Evolutionary conservation across 192 early-diverging fungal genomes (phyloP).

Genomic region (Backusella tuberculispora): DNA sequence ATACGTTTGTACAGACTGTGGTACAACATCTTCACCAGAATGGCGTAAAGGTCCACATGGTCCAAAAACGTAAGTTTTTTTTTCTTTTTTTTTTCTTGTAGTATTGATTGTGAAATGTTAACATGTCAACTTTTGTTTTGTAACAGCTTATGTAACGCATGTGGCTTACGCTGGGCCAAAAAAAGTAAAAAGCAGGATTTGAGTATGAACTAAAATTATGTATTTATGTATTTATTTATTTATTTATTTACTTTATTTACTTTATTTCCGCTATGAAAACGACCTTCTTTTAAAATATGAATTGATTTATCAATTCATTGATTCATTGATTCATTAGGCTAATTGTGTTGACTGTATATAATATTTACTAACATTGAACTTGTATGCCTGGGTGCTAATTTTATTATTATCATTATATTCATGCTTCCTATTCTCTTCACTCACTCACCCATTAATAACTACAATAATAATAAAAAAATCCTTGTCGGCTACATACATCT

Average conservation of each 20-base stretch:
- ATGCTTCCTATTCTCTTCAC: no score
- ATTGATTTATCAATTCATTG: background rate
- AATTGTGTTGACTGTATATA: no score
- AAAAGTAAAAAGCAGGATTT: constrained; percentile 38
- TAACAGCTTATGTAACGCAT: constrained; percentile 51
- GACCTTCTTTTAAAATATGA: background rate
- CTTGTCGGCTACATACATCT: no score
- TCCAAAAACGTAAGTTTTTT: constrained; percentile 48
- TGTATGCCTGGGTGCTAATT: no score
- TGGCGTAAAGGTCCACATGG: constrained; percentile 53
- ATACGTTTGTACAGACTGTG: constrained; percentile 55
- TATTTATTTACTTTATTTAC: background rate
- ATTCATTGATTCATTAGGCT: no score
- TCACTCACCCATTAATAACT: no score
- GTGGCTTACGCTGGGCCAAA: constrained; percentile 50
- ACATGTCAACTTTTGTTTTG: constrained; percentile 16
- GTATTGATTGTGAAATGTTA: constrained; percentile 5
- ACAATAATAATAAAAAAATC: no score
- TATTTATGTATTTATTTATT: no score
- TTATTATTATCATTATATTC: no score
- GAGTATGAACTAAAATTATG: constrained; percentile 8
- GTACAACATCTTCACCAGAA: constrained; percentile 54
- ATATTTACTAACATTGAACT: no score
- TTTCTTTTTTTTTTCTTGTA: constrained; percentile 6
- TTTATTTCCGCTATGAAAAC: background rate